These are phyloP conservation scores for Plasmodium knowlesi DNA, from an alignment of 169 alveolate genomes.

Conservation along the genomic window DNA sequence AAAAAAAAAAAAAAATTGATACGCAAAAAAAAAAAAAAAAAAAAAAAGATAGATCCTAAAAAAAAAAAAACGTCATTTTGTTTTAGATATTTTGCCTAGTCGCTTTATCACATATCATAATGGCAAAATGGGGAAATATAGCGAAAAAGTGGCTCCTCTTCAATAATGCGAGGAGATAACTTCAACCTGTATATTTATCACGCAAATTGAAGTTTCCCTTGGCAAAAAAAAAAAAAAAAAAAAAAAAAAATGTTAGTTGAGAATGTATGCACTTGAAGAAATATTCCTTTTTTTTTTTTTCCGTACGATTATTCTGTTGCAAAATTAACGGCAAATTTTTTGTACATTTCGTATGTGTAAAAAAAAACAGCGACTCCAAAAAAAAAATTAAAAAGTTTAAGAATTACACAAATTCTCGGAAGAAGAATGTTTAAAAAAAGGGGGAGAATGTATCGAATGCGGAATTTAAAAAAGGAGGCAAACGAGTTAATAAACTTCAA, in stretches of 20 bases:
- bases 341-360: neutral
- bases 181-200: neutral
- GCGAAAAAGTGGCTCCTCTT: neutral
- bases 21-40: neutral
- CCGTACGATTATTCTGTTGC: neutral
- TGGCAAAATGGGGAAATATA: neutral
- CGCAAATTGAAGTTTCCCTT: neutral
- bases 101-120: neutral
- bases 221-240: too few species aligned
- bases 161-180: neutral
- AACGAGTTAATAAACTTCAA: neutral
- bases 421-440: neutral
- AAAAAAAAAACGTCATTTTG: neutral
- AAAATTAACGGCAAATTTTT: neutral
- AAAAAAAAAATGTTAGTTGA: neutral
- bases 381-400: neutral
- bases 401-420: neutral
- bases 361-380: conserved; percentile 2
- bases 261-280: conserved; percentile 3
- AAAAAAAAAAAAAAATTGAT: too few species aligned
- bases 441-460: neutral
- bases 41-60: neutral
- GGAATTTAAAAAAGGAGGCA: neutral
- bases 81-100: neutral
- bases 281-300: neutral